Evolutionary conservation across 306 rosid species (phyloP), one percentile per base, ranked within the genome.

Genomic region (Phaseolus lunatus): DNA sequence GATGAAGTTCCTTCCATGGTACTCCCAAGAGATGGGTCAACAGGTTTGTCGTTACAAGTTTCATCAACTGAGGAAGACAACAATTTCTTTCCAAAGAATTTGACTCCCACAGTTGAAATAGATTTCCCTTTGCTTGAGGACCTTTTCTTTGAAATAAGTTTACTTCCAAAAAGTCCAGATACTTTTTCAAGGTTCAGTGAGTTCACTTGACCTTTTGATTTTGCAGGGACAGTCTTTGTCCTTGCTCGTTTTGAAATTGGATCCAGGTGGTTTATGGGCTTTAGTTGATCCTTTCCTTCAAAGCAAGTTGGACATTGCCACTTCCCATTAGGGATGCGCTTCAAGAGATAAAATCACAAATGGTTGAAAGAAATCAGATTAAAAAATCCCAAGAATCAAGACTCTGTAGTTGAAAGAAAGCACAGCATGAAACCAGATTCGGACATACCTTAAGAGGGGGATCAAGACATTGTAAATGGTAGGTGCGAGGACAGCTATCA

Each of bases 391-490:
- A 9, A 44, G 20, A 78, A 85, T 35, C 39, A 49, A 4, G 13
- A 15, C 18, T 45, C 49, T 13, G 19, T 56, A 52, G 72, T 35
- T 67, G 56, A 81, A 53, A 12, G 69, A 33, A 72, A 75, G 73
- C 75, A 68, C 24, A 76, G 29, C 22, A 72, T 65, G 68, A 61
- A 35, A 67, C 74, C 56, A 56, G 85, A 67, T 27, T 44, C 73
- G 85, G 35, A 65, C 87, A 81, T 85, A 96, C 99, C 99, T 96
- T 96, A 76, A 96, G 98, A 83, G 99, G 99, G 22, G 99, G 99
- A 80, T 84, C 76, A 45, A 96, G 99, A 76, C 99, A 96, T 85
- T 96, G 94, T 64, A 91, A 86, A 83, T 96, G 99, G 84, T 96
- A 96, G 12, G 99, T 96, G 80, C 87, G 89, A 69, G 99, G 99